A percentile compares a stretch with the other conserved stretches of the same genome.
These are phyloP conservation scores for Aurifilum marmelostoma DNA, from an alignment of 2,329 filamentous ascomycete species.

Conservation along the genomic window DNA sequence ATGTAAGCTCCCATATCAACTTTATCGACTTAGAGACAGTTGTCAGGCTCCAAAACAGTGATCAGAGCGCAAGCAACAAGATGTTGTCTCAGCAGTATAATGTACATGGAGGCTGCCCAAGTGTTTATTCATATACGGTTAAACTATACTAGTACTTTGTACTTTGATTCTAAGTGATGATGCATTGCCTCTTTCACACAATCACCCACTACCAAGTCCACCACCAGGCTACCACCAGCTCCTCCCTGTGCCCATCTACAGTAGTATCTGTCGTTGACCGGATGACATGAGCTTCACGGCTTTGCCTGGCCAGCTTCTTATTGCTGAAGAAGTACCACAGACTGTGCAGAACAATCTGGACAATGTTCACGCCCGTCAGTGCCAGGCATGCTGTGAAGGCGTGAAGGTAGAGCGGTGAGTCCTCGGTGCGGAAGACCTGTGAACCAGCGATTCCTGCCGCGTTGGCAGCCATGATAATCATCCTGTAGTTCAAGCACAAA, in stretches of 20 bases:
- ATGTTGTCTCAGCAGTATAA: too few species aligned
- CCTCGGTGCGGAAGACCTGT: conserved; percentile 60
- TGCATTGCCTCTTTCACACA: not conserved
- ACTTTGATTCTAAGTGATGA: too few species aligned
- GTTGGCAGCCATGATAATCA: conserved; percentile 63
- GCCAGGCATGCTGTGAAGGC: conserved; percentile 34
- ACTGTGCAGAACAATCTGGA: conserved; percentile 30
- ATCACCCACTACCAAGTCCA: conserved; percentile 33
- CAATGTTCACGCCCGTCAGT: conserved; percentile 31
- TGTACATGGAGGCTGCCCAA: too few species aligned
- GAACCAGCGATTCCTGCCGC: conserved; percentile 63
- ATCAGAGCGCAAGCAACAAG: too few species aligned
- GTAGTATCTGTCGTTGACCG: conserved; percentile 27
- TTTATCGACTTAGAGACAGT: too few species aligned
- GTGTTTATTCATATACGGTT: too few species aligned
- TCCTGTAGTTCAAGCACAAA: not conserved
- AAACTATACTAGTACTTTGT: too few species aligned
- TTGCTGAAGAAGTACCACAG: conserved; percentile 35
- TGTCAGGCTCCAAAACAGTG: too few species aligned
- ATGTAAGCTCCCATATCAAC: too few species aligned
- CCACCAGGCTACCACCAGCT: conserved; percentile 33
- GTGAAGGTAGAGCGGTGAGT: conserved; percentile 49
- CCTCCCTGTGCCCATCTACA: conserved; percentile 30
- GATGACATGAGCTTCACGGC: conserved; percentile 25
- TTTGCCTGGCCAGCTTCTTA: conserved; percentile 29